Percentiles rank a stretch among this genome's conserved stretches.
Evolutionary conservation across 2,329 filamentous ascomycete species (phyloP).

Genomic region (Pestalotiopsis sp.): DNA sequence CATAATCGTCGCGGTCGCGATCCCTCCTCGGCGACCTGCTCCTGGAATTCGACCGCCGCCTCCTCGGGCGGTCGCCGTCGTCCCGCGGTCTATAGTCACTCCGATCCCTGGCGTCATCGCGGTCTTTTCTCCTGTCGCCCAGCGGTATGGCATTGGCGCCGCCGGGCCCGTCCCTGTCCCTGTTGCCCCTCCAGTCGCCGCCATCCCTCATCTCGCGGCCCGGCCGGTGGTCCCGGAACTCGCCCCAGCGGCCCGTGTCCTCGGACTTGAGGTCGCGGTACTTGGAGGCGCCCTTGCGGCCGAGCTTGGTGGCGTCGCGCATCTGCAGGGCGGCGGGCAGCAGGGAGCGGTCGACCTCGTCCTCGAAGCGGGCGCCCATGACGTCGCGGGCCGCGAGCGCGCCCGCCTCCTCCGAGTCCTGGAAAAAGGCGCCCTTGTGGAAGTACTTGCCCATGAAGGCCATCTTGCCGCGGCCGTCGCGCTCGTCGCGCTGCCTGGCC

Average conservation of each 20-base stretch:
- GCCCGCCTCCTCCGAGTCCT: slow-evolving; percentile 75
- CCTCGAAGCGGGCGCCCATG: slow-evolving; percentile 81
- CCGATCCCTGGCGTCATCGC: slow-evolving; percentile 27
- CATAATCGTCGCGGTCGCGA: slow-evolving; percentile 39
- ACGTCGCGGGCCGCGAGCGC: slow-evolving; percentile 81
- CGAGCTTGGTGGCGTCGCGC: slow-evolving; percentile 90
- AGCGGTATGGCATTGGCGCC: slow-evolving; percentile 74
- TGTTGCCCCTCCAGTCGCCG: slow-evolving; percentile 64
- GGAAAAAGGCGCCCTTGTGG: slow-evolving; percentile 96
- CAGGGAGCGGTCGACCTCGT: slow-evolving; percentile 84
- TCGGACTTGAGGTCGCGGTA: slow-evolving; percentile 88
- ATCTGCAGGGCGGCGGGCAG: slow-evolving; percentile 92
- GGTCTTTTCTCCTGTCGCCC: slow-evolving; percentile 56
- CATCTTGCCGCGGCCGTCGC: slow-evolving; percentile 77
- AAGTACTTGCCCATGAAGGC: slow-evolving; percentile 94
- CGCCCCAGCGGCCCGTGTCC: slow-evolving; percentile 88
- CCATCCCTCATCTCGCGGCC: slow-evolving; percentile 41
- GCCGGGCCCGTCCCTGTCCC: slow-evolving; percentile 49
- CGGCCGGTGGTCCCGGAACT: slow-evolving; percentile 55
- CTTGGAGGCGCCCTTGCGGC: slow-evolving; percentile 86
- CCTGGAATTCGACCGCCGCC: slow-evolving; percentile 45
- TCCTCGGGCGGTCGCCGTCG: slow-evolving; percentile 30
- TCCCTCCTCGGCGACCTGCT: slow-evolving; percentile 54
- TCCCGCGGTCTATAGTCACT: slow-evolving; percentile 21
- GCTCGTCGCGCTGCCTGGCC: slow-evolving; percentile 78